Conservation (phyloP, 192 early-diverging fungal species). For the Coemansia sp. region DNA sequence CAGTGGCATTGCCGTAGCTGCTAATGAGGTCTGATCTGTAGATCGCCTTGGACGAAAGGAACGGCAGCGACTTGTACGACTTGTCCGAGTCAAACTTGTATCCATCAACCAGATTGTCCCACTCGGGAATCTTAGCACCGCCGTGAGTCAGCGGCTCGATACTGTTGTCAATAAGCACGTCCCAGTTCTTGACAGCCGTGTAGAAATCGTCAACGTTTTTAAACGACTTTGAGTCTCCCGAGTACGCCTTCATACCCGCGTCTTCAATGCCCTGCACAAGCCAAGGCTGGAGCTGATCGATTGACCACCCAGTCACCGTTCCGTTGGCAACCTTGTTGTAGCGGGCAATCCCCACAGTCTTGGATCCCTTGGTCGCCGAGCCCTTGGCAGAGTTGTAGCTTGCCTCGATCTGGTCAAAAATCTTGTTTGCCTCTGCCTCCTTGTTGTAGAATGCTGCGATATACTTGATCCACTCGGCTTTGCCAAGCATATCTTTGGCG, state of each 20-base stretch:
- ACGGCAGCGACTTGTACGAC: constrained; percentile 33
- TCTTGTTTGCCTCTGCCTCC: constrained; percentile 36
- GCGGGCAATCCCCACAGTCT: constrained; percentile 37
- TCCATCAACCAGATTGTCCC: constrained; percentile 31
- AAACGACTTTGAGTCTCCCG: constrained; percentile 27
- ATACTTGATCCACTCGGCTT: constrained; percentile 51
- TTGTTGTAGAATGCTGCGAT: constrained; percentile 40
- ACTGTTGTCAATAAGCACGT: constrained; percentile 62
- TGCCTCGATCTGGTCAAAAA: constrained; percentile 35
- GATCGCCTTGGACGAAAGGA: constrained; percentile 58
- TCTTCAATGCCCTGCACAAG: constrained; percentile 58
- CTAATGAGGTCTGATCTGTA: constrained; percentile 64
- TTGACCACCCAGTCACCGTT: constrained; percentile 34
- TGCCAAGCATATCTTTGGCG: constrained; percentile 40
- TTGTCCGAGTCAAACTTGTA: constrained; percentile 20
- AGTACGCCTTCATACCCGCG: constrained; percentile 53
- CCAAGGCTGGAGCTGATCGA: constrained; percentile 40
- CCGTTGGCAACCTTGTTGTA: constrained; percentile 51
- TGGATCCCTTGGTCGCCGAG: constrained; percentile 1
- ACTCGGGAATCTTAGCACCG: constrained; percentile 54
- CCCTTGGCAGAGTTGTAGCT: constrained; percentile 36
- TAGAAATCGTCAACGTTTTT: constrained; percentile 49
- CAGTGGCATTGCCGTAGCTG: constrained; percentile 67
- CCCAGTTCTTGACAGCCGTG: constrained; percentile 53
- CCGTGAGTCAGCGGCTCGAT: constrained; percentile 53